Conservation (phyloP, 2,329 filamentous ascomycete genomes). For the Lecanicillium sp. region DNA sequence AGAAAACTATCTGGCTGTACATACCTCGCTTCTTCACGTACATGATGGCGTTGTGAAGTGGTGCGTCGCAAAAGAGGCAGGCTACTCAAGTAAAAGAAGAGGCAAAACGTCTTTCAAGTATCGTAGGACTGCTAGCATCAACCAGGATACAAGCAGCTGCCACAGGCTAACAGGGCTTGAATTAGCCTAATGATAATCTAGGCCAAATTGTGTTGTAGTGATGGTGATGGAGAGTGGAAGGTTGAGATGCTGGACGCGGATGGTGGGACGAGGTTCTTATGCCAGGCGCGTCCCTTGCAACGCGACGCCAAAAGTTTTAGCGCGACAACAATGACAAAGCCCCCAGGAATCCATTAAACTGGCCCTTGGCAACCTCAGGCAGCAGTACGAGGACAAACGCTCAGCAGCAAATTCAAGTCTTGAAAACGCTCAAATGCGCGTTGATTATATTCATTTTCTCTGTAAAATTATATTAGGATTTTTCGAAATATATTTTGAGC, state of each 20-base stretch:
- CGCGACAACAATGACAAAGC: slow-evolving; percentile 17
- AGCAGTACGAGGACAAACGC: not conserved
- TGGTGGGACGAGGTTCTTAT: slow-evolving; percentile 26
- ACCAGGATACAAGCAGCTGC: slow-evolving; percentile 16
- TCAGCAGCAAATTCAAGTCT: not conserved
- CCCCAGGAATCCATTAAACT: slow-evolving; percentile 15
- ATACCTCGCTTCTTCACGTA: slow-evolving; percentile 57
- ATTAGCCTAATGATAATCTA: not conserved
- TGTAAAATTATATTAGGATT: not conserved
- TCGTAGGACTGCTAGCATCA: slow-evolving; percentile 17
- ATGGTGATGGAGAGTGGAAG: slow-evolving; percentile 13
- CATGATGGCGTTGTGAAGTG: slow-evolving; percentile 34
- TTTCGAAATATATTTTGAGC: not conserved
- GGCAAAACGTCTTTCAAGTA: slow-evolving; percentile 14
- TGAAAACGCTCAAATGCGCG: not conserved
- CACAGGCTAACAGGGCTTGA: slow-evolving; percentile 3
- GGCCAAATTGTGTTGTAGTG: slow-evolving; percentile 7
- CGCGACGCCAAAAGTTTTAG: slow-evolving; percentile 16
- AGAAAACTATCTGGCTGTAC: slow-evolving; percentile 16
- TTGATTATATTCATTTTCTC: not conserved
- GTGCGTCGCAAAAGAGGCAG: slow-evolving; percentile 12
- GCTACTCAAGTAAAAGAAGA: slow-evolving; percentile 8
- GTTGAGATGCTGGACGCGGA: slow-evolving; percentile 14
- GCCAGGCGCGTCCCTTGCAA: slow-evolving; percentile 16
- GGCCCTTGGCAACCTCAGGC: slow-evolving; percentile 1